These are phyloP conservation scores for Adenanthera pavonina DNA, from an alignment of 306 rosid species.

Conservation along the genomic window DNA sequence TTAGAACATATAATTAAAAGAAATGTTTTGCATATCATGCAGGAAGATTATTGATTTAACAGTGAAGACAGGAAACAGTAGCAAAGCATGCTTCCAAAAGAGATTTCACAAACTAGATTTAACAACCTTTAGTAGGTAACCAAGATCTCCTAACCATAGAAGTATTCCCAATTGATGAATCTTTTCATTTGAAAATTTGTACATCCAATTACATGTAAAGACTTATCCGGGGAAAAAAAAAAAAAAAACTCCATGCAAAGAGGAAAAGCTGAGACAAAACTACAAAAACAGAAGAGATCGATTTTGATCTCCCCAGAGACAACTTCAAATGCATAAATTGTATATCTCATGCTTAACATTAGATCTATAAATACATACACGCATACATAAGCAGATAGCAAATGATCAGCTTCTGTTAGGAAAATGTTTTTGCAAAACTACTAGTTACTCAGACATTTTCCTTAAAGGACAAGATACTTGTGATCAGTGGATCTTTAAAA, in stretches of 20 bases:
- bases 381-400: slow-evolving; percentile 12
- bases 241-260: background rate
- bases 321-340: slow-evolving; percentile 15
- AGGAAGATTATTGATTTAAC: background rate
- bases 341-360: slow-evolving; percentile 2
- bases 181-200: background rate
- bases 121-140: background rate
- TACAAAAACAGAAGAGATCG: background rate
- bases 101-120: slow-evolving; percentile 10
- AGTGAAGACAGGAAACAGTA: background rate
- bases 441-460: slow-evolving; percentile 13
- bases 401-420: background rate
- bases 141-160: slow-evolving; percentile 7
- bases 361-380: background rate
- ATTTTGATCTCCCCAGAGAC: background rate
- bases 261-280: background rate
- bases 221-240: too few species aligned
- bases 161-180: background rate
- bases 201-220: slow-evolving; percentile 7
- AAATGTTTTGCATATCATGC: slow-evolving; percentile 7
- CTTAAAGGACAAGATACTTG: slow-evolving; percentile 16
- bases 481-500: background rate
- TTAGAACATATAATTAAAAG: slow-evolving; percentile 30
- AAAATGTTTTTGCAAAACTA: background rate
- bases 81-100: background rate